Base-by-base conservation (phyloP, 768 basidiomycete genomes). In the Mycena haematopus region DNA sequence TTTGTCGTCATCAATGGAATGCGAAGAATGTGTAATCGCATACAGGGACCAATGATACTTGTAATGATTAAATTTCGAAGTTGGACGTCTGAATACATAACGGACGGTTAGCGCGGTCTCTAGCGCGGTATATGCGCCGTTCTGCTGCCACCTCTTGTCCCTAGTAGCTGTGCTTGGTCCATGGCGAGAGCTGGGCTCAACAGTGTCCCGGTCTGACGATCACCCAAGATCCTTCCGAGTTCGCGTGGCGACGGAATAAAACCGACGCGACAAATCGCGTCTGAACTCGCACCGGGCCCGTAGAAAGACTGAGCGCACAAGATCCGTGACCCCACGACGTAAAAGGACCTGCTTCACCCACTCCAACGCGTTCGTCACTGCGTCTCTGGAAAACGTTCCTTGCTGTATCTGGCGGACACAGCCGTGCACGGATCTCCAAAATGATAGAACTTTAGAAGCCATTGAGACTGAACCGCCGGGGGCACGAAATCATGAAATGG, bases 41-140 rank as follows among this genome's bases (percentile, higher is more conserved):
- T 27, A 51, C 25, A 10, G 15, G 51, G 42, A 42, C 38, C 21
- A 24, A 29, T 35, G n/a, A 36, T n/a, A 52, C 38, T 58, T 27
- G 22, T 45, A 14, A 14, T 47, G 46, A 38, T 53, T 60, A 50
- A 27, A 38, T 38, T 60, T 53, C 33, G 52, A 47, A 60, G 52
- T 44, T 38, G 13, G 8, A 56, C n/a, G 21, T 38, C 35, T 15
- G 29, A 45, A 49, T 57, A 49, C 56, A 57, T 50, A 50, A 42
- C 17, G 38, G 36, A 58, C 47, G 36, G 54, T 9, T 40, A 17
- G 42, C 33, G 2, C 15, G 10, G 36, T 11, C 13, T 31, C 9
- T 5, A 4, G 29, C 29, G 29, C 9, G 6, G 4, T 31, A 31
- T 9, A 36, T 14, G 14, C 36, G 36, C 36, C 36, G 13, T 36